Conservation (phyloP, 495 filamentous ascomycete species). For the Tuber brumale region DNA sequence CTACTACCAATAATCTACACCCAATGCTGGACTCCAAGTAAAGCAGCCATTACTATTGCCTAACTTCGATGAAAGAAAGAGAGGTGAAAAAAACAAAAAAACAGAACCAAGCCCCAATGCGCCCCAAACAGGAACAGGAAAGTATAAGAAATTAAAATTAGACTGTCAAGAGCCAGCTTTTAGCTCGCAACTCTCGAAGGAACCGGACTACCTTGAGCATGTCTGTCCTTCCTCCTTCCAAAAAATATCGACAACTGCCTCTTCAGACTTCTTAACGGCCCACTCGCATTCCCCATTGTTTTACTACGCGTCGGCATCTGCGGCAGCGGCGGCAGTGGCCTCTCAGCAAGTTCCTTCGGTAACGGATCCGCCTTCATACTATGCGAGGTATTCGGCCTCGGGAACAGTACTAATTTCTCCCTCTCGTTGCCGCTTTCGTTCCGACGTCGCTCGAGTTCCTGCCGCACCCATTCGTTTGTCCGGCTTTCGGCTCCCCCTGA, state of each 20-base stretch:
- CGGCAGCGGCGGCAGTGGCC: slow-evolving; percentile 28
- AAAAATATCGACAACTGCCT: slow-evolving; percentile 26
- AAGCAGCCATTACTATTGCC: neutral
- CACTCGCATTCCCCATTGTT: slow-evolving; percentile 15
- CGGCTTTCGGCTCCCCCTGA: neutral
- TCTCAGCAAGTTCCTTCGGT: slow-evolving; percentile 13
- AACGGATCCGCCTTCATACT: slow-evolving; percentile 16
- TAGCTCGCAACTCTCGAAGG: neutral
- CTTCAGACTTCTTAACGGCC: slow-evolving; percentile 15
- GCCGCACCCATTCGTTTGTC: neutral
- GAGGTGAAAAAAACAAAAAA: neutral
- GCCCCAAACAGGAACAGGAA: neutral
- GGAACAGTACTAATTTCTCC: slow-evolving; percentile 24
- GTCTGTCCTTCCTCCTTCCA: slow-evolving; percentile 24
- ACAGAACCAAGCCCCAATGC: neutral
- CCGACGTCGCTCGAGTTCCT: slow-evolving; percentile 3
- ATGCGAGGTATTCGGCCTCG: slow-evolving; percentile 15
- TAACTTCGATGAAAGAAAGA: neutral
- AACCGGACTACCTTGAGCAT: neutral
- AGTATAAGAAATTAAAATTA: neutral
- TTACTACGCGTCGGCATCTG: slow-evolving; percentile 27
- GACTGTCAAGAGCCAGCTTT: neutral
- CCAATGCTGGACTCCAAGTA: neutral
- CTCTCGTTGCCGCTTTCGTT: slow-evolving; percentile 11
- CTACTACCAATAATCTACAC: neutral